Evolutionary conservation across 2,329 filamentous ascomycete genomes (phyloP).

Genomic region (Penicillium sp.): DNA sequence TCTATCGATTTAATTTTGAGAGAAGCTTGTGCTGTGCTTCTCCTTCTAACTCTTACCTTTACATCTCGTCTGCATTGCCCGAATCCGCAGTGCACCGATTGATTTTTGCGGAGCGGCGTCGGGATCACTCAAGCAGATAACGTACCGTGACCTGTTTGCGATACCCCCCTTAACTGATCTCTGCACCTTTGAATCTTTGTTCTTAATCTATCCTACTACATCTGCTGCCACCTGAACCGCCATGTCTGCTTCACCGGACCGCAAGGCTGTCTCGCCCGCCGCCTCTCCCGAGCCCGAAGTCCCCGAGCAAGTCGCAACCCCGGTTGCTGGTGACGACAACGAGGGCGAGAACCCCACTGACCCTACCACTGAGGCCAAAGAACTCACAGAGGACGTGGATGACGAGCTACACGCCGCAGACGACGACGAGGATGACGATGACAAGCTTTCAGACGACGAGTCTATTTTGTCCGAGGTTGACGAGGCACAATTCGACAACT

Average conservation of each 20-base stretch:
- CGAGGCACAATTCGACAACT: conserved; percentile 64
- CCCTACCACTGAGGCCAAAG: conserved; percentile 21
- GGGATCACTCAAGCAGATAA: conserved; percentile 7
- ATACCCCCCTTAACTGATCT: not conserved
- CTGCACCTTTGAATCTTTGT: not conserved
- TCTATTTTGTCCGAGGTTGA: conserved; percentile 64
- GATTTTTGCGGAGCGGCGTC: conserved; percentile 9
- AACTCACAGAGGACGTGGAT: conserved; percentile 18
- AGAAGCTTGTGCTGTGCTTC: not conserved
- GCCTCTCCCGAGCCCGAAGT: conserved; percentile 26
- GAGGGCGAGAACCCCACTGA: conserved; percentile 10
- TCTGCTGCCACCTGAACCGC: not conserved
- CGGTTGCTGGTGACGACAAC: conserved; percentile 25
- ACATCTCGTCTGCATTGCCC: not conserved
- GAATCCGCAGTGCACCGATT: not conserved
- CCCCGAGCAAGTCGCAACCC: conserved; percentile 27
- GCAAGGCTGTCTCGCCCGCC: conserved; percentile 22
- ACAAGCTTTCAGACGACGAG: conserved; percentile 56
- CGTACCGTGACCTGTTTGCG: conserved; percentile 13
- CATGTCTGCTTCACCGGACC: conserved; percentile 43
- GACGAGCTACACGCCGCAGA: conserved; percentile 16
- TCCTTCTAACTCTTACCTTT: not conserved
- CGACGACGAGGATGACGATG: conserved; percentile 34
- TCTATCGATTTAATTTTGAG: not conserved
- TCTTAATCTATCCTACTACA: not conserved